Conservation (phyloP, 2,329 filamentous ascomycete genomes). For the Colletotrichum cuscutae region DNA sequence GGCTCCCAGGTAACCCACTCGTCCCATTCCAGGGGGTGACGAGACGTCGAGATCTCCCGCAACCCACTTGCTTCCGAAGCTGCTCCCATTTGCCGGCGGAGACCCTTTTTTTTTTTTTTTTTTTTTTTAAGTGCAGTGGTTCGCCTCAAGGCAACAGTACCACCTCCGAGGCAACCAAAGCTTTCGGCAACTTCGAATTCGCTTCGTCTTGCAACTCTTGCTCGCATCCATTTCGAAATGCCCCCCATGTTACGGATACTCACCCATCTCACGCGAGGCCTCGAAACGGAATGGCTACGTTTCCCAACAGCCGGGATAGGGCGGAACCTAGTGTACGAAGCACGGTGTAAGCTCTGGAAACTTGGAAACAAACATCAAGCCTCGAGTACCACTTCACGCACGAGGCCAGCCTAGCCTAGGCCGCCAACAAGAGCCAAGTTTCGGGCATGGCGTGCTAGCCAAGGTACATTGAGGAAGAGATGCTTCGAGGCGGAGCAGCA, state of each 20-base stretch:
- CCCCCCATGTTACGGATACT: neutral
- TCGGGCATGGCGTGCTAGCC: slow-evolving; percentile 22
- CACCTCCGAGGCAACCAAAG: neutral
- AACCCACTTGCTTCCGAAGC: neutral
- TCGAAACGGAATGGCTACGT: neutral
- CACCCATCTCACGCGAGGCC: neutral
- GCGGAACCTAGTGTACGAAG: neutral
- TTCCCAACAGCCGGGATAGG: neutral
- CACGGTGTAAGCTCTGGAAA: neutral
- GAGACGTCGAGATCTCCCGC: neutral
- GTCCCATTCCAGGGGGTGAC: slow-evolving; percentile 16
- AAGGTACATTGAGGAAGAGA: neutral
- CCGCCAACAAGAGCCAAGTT: slow-evolving; percentile 21
- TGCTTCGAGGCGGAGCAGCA: neutral
- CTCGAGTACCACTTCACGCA: slow-evolving; percentile 1
- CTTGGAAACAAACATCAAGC: slow-evolving; percentile 10
- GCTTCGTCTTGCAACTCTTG: neutral
- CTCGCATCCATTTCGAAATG: neutral
- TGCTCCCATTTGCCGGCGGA: neutral
- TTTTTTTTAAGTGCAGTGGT: neutral
- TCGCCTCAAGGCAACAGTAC: neutral
- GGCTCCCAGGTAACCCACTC: slow-evolving; percentile 6
- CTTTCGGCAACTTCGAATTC: neutral
- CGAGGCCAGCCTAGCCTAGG: slow-evolving; percentile 1
- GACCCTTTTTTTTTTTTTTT: too few species aligned